Conservation (phyloP, 352 stramenopile species). For the Phytophthora syringae region DNA sequence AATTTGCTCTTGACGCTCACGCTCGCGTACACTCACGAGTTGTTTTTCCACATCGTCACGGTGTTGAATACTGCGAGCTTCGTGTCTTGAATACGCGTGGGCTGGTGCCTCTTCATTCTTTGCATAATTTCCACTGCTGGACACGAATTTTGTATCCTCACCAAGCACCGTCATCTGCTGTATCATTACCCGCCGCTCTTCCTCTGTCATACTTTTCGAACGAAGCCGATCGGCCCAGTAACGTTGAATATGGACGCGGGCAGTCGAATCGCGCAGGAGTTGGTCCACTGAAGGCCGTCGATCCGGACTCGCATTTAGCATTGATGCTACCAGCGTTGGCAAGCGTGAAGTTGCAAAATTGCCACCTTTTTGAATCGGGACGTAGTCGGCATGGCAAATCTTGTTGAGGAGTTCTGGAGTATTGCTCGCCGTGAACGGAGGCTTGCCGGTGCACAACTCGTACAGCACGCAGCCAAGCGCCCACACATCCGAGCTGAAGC, state of each 20-base stretch:
- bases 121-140: not conserved
- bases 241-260: slow-evolving; percentile 37
- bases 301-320: slow-evolving; percentile 47
- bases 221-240: slow-evolving; percentile 39
- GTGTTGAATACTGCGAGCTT: not conserved
- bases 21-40: slow-evolving; percentile 33
- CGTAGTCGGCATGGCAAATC: slow-evolving; percentile 55
- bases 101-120: not conserved
- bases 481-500: slow-evolving; percentile 88
- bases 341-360: slow-evolving; percentile 35
- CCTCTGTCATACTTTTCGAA: slow-evolving; percentile 14
- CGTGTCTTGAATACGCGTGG: slow-evolving; percentile 5
- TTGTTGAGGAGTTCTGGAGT: slow-evolving; percentile 60
- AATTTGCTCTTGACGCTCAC: slow-evolving; percentile 51
- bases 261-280: slow-evolving; percentile 41
- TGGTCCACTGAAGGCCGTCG: slow-evolving; percentile 39
- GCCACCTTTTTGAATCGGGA: slow-evolving; percentile 34
- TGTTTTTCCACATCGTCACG: slow-evolving; percentile 19
- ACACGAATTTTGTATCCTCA: slow-evolving; percentile 11
- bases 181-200: slow-evolving; percentile 32
- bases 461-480: slow-evolving; percentile 89
- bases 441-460: slow-evolving; percentile 75
- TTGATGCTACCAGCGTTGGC: slow-evolving; percentile 33
- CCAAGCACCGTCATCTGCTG: slow-evolving; percentile 37
- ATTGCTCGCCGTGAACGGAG: slow-evolving; percentile 60